Percentiles rank a stretch among this genome's conserved stretches.
Evolutionary conservation across 169 alveolate genomes (phyloP).

Genomic region (Eimeria brunetti): DNA sequence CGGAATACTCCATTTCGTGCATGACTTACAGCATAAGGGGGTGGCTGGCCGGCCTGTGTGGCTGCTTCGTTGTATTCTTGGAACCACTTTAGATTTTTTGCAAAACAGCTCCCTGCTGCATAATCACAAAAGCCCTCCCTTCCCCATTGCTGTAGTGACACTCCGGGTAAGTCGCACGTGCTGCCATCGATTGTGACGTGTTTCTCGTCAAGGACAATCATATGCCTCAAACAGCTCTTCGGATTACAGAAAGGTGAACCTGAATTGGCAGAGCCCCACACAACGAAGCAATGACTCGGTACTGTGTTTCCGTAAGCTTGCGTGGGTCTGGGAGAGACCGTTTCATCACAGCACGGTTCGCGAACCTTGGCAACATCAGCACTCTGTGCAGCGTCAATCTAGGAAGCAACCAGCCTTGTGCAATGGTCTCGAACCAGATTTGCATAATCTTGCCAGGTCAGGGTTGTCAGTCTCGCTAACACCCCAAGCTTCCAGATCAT

Average conservation of each 20-base stretch:
- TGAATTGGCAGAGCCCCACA: not conserved
- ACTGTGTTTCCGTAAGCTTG: not conserved
- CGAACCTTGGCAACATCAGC: not conserved
- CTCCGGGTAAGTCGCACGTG: conserved; percentile 65
- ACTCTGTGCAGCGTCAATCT: not conserved
- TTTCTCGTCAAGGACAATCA: conserved; percentile 49
- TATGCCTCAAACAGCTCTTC: conserved; percentile 57
- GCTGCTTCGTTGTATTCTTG: conserved; percentile 47
- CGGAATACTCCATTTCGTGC: not conserved
- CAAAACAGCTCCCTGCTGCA: conserved; percentile 36
- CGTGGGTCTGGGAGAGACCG: not conserved
- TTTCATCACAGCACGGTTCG: not conserved
- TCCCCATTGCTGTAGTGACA: conserved; percentile 68
- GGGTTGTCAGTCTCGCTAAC: conserved; percentile 60
- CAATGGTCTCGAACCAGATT: conserved; percentile 11
- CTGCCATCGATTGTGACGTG: conserved; percentile 43
- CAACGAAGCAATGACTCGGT: not conserved
- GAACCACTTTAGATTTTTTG: conserved; percentile 66
- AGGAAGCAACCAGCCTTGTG: not conserved
- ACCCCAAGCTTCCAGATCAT: conserved; percentile 43
- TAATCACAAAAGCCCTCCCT: conserved; percentile 70
- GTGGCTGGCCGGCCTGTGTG: conserved; percentile 31
- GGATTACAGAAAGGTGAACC: conserved; percentile 70
- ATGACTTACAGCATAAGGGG: conserved; percentile 52
- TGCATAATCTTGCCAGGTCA: conserved; percentile 62